Percentiles rank a stretch among this genome's conserved stretches.
These are phyloP conservation scores for Parasitella parasitica DNA, from an alignment of 371 early-diverging fungal genomes.

Conservation along the genomic window DNA sequence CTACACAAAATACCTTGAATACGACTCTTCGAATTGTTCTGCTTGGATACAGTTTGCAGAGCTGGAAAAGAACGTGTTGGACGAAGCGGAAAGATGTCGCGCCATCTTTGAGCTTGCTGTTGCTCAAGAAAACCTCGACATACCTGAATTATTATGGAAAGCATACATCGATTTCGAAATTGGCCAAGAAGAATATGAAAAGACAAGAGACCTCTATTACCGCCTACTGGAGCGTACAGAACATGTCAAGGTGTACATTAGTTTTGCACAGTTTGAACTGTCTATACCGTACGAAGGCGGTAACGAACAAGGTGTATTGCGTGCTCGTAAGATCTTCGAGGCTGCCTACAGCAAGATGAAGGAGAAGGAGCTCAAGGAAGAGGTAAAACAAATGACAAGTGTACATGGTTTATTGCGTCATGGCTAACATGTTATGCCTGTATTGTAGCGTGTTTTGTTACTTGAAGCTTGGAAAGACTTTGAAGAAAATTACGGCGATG, in stretches of 20 bases:
- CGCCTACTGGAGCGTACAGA: conserved; percentile 83
- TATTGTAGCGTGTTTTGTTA: conserved; percentile 71
- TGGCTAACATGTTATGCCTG: not conserved
- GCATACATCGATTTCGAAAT: conserved; percentile 96
- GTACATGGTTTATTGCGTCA: too few relatives aligned
- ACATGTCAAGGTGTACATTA: conserved; percentile 98
- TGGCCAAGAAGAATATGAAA: conserved; percentile 75
- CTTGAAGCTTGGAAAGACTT: conserved; percentile 93
- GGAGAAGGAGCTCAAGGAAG: conserved; percentile 67
- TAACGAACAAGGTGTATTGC: conserved; percentile 38
- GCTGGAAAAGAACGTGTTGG: conserved; percentile 77
- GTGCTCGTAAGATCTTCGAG: conserved; percentile 77
- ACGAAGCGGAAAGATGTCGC: conserved; percentile 84
- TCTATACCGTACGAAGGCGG: conserved; percentile 55
- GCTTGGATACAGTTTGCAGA: conserved; percentile 96
- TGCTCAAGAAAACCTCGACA: conserved; percentile 82
- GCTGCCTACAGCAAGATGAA: conserved; percentile 73
- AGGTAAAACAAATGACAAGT: too few relatives aligned
- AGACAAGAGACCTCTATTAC: conserved; percentile 80
- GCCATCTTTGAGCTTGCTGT: conserved; percentile 92
- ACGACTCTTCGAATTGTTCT: conserved; percentile 79
- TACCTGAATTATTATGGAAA: conserved; percentile 98
- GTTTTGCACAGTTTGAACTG: conserved; percentile 89
- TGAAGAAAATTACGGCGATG: conserved; percentile 72
- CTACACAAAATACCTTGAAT: conserved; percentile 87